Base-by-base conservation (phyloP, 1,284 basidiomycete species). In the Cerioporus squamosus region DNA sequence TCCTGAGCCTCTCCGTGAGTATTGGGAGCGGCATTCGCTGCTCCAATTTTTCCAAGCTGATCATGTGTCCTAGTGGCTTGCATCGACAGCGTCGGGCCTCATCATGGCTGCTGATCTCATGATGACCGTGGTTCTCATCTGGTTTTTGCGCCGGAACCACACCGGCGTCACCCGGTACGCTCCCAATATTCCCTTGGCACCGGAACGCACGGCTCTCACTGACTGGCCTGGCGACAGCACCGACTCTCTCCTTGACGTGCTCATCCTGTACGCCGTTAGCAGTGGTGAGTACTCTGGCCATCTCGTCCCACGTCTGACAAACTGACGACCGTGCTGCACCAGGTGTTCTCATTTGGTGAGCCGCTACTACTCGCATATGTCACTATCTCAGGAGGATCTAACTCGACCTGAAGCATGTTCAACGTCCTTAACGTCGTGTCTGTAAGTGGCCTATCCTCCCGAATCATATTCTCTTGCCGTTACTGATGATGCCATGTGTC, bases 261-360 rank as follows among this genome's bases (percentile, higher is more conserved):
- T 60, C 20, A 53, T 60, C 14, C 17, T 44, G 5, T 60, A 60
- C 24, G 40, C 53, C 8, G 33, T 60, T 23, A 54, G 58, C 22
- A 60, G 53, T 3, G 58, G 58, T 60, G 23, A 18, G 58, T 40
- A 3, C 2, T 3, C 10, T 12, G 39, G 17, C 14, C 17, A 40
- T 5, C 10, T 14, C 15, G 5, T n/a, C 9, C 23, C 23, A 39
- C 26, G 7, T 12, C 4, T 38, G 5, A 2, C 15, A 5, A 14
- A 14, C 33, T 29, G 15, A 39, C 5, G 10, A 8, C 5, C 43
- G 15, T 44, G 9, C 44, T 4, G 6, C 10, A 1, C n/a, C 20
- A 59, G 58, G 58, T 12, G 44, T 60, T 17, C 9, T 60, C 24
- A 55, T 49, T 7, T 60, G 58, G 58, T 52, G n/a, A 22, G 40